Conservation (phyloP, 1,139 yeast genomes). For the Taphrina pruni region DNA sequence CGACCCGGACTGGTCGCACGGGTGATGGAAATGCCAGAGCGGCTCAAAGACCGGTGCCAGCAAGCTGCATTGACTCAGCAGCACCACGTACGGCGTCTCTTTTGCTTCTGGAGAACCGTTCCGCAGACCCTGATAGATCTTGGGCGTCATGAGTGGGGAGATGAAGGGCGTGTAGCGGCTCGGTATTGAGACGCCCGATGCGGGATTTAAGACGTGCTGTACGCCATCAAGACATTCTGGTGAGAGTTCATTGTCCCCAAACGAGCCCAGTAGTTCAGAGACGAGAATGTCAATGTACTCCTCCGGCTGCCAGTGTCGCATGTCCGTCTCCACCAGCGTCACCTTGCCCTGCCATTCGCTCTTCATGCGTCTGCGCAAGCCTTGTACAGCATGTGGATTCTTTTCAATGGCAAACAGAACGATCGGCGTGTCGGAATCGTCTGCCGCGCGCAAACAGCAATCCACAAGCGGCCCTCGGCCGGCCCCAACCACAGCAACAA, state of each 20-base stretch:
- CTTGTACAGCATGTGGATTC: slow-evolving; percentile 63
- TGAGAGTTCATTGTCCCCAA: slow-evolving; percentile 87
- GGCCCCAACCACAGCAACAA: slow-evolving; percentile 76
- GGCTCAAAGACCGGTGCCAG: slow-evolving; percentile 53
- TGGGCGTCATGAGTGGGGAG: slow-evolving; percentile 70
- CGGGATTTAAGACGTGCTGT: slow-evolving; percentile 49
- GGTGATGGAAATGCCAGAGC: slow-evolving; percentile 65
- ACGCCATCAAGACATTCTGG: slow-evolving; percentile 71
- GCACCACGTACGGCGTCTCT: slow-evolving; percentile 66
- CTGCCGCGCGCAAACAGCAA: slow-evolving; percentile 57
- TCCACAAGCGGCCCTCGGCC: slow-evolving; percentile 84
- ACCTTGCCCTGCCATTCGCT: slow-evolving; percentile 59
- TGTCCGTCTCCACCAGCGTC: slow-evolving; percentile 62
- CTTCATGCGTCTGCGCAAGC: slow-evolving; percentile 56
- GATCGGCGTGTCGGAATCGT: slow-evolving; percentile 51
- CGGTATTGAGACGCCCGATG: slow-evolving; percentile 65
- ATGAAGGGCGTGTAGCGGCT: slow-evolving; percentile 63
- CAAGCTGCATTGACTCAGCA: slow-evolving; percentile 59
- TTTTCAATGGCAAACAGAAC: slow-evolving; percentile 69
- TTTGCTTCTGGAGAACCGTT: slow-evolving; percentile 48
- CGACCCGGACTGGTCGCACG: slow-evolving; percentile 47
- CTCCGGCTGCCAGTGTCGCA: slow-evolving; percentile 58
- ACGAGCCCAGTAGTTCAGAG: slow-evolving; percentile 84
- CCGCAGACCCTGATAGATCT: slow-evolving; percentile 53
- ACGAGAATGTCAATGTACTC: slow-evolving; percentile 63